Evolutionary conservation across 2,329 filamentous ascomycete genomes (phyloP), one percentile per base, ranked within the genome.

Genomic region (Alternaria postmessia): DNA sequence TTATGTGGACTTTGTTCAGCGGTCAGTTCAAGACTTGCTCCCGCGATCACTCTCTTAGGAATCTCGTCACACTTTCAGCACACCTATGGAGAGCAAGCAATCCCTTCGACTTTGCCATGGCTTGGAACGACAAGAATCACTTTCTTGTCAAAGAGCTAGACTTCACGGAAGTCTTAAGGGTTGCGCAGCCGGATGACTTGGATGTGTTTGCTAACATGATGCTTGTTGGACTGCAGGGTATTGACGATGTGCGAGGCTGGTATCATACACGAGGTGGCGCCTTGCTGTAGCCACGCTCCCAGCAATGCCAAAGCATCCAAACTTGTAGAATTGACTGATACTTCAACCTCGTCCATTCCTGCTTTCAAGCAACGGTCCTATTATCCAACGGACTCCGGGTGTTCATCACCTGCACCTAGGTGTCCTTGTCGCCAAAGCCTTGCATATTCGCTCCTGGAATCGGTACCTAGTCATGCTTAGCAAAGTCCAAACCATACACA

Each of bases 161-260:
- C n/a, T 69, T 75, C 26, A 62, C 55, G 1, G 63, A 73, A 7
- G 51, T 75, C 18, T 41, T 77, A 20, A 52, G 56, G 22, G 52
- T 61, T 11, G 73, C 67, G 1, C 48, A 63, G 7, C 68, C 70
- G 0, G 66, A 73, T 32, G 72, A 78, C 59, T 57, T 77, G 11
- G 74, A 76, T 54, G 53, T 58, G 0, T 77, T 77, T 57, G 67
- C 66, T 6, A 70, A 64, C 18, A 75, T 74, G 57, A 58, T 77
- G 18, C 58, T 78, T 52, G 61, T 72, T 4, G 62, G 67, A 3
- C 20, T 72, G 2, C 61, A 73, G 54, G 73, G 74, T 0, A 64
- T 71, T 8, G 73, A 77, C 49, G 72, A 75, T 24, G 65, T 75
- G 7, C 68, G 63, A 51, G 74, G 69, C 8, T 76, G 74, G 73